Evolutionary conservation across 2,329 filamentous ascomycete genomes (phyloP), one percentile per base, ranked within the genome.

Genomic region (Talaromyces sp.): DNA sequence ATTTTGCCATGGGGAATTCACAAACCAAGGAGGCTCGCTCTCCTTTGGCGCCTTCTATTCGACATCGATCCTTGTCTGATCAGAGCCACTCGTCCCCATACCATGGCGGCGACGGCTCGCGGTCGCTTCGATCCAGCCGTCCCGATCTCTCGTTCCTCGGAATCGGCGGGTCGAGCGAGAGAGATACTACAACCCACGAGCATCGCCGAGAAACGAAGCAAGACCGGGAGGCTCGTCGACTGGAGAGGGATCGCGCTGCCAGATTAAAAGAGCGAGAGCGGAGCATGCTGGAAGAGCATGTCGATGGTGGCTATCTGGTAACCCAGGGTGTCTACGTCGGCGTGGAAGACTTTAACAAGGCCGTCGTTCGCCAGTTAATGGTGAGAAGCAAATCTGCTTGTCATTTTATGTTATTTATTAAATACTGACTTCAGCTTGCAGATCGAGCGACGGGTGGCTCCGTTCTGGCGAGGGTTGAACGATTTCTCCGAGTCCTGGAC

Each of bases 321-420:
- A 99, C 95, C 0, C 85, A 96, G 72, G 95, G 95, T 39, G 91
- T 93, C 56, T 99, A 99, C 72, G 93, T 91, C 25, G 93, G 93
- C 0, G 81, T 87, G 0, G 95, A 99, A 76, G 95, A 99, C 76
- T 99, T 93, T 73, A 96, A 86, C 80, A 98, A 98, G 75, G 79
- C 85, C 19, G 81, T 91, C 55, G 93, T 98, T 60, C 86, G 95
- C 67, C 93, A 96, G 73, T 80, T 99, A 60, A 93, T 95, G 88
- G 92, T 96, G 83, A 71, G 78, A 69, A 25, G 4, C 49, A n/a
- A 53, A 53, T 17, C 28, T 9, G 32, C 25, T 49, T 25, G 25
- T 27, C 39, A 33, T 22, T n/a, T 15, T 53, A 30, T 30, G 62
- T 42, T 4, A 15, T 30, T 42, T 22, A 33, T 33, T n/a, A 19